Evolutionary conservation across 257 asterid species (phyloP), one percentile per base, ranked within the genome.

Genomic region (Cynanchum wilfordii): DNA sequence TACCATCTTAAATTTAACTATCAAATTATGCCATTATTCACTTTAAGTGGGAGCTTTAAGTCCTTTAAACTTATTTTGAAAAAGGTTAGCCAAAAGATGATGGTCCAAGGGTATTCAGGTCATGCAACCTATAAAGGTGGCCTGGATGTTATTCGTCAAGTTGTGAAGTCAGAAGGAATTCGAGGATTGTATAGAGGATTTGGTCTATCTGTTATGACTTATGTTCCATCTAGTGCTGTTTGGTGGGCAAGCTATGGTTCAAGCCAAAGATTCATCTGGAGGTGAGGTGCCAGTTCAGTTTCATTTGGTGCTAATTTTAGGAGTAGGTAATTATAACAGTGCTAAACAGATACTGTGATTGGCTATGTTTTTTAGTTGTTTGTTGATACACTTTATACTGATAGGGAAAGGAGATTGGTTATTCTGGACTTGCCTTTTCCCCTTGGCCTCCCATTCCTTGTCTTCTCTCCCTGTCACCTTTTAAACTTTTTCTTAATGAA

Each of bases 191-290:
- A 95, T 73, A 83, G 99, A 85, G 99, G 99, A 72, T 95, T 90
- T 79, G 92, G 99, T 76, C 92, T 95, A 6, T 95, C 99, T 70
- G 91, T 90, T 75, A 72, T 90, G 84, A 95, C 99, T 42, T 90
- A 90, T 80, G 87, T 97, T 22, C 99, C 99, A 36, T 90, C 98
- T 33, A 95, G 97, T 89, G 99, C 97, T 79, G 98, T 92, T 71
- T 95, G 99, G 99, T 95, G 99, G 99, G 99, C 98, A 73, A 90
- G 91, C 83, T 95, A 95, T 80, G 99, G 99, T 52, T 88, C 99
- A 69, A 95, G 99, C 79, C 99, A 95, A 82, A 90, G 99, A 79
- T 52, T 92, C 81, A 86, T 95, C 63, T 95, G 97, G 98, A 86
- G 93, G 99, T 84, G 64, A 70, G 82, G 9, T 72, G 72, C 70